These are phyloP conservation scores for Solanum chilense DNA, from an alignment of 257 asterid species.

Conservation along the genomic window DNA sequence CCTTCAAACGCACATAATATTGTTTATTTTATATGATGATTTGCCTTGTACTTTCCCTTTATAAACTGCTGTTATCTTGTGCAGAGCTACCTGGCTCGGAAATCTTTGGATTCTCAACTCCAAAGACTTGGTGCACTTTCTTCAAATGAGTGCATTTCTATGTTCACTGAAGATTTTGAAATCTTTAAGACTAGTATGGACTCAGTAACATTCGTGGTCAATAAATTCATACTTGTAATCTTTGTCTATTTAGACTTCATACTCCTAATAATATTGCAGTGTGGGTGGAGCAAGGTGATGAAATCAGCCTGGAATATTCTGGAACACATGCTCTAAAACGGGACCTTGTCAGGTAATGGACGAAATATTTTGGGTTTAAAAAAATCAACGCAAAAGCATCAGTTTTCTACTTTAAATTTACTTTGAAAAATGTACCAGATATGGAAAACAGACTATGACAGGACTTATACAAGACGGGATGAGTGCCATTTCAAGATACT, in stretches of 20 bases:
- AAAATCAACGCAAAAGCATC: background rate
- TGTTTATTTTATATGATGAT: background rate
- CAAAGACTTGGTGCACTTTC: conserved; percentile 66
- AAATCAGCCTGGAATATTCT: conserved; percentile 91
- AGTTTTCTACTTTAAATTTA: background rate
- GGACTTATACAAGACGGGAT: conserved; percentile 85
- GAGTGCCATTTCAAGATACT: conserved; percentile 93
- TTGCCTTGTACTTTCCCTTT: background rate
- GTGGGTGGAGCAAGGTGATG: conserved; percentile 97
- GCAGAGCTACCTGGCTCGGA: conserved; percentile 90
- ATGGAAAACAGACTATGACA: conserved; percentile 83
- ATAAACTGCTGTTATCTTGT: conserved; percentile 5
- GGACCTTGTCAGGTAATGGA: conserved; percentile 80
- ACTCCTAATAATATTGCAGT: conserved; percentile 31
- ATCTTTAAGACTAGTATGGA: conserved; percentile 58
- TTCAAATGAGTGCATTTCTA: conserved; percentile 54
- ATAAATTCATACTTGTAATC: background rate
- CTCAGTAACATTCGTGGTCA: background rate
- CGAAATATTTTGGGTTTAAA: background rate
- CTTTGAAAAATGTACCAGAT: conserved; percentile 36
- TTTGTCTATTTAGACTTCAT: conserved; percentile 9
- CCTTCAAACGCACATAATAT: background rate
- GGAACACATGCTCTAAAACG: conserved; percentile 93
- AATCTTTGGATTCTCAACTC: conserved; percentile 68
- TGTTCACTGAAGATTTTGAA: conserved; percentile 68